These are phyloP conservation scores for Populus euphratica DNA, from an alignment of 345 rosid genomes.

Conservation along the genomic window DNA sequence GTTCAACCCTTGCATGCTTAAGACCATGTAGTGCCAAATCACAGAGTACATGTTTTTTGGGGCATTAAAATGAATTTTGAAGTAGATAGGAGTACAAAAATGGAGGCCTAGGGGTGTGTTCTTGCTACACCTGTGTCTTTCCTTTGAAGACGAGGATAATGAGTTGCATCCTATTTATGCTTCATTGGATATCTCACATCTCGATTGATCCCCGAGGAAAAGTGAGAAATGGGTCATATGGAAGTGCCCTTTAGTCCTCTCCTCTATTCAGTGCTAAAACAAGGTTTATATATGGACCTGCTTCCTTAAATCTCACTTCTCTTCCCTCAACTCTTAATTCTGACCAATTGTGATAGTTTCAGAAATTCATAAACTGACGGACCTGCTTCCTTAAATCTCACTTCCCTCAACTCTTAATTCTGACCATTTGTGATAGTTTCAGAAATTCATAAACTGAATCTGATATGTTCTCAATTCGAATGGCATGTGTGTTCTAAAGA, in stretches of 20 bases:
- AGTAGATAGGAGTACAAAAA: background rate
- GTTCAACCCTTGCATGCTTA: background rate
- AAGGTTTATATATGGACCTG: no score
- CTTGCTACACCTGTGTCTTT: background rate
- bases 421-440: no score
- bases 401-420: background rate
- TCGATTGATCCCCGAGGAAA: background rate
- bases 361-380: background rate
- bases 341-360: no score
- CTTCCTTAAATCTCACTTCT: no score
- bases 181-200: background rate
- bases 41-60: background rate
- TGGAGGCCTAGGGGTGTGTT: background rate
- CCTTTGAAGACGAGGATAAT: background rate
- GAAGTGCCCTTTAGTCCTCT: background rate
- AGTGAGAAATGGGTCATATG: background rate
- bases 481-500: background rate
- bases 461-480: background rate
- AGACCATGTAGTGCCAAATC: background rate
- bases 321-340: background rate
- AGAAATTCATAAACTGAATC: background rate
- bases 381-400: no score
- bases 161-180: background rate
- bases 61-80: background rate
- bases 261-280: background rate